phyloP scores from a whole-genome alignment of 2,329 filamentous ascomycete genomes.

The Fusarium guadeloupense region DNA sequence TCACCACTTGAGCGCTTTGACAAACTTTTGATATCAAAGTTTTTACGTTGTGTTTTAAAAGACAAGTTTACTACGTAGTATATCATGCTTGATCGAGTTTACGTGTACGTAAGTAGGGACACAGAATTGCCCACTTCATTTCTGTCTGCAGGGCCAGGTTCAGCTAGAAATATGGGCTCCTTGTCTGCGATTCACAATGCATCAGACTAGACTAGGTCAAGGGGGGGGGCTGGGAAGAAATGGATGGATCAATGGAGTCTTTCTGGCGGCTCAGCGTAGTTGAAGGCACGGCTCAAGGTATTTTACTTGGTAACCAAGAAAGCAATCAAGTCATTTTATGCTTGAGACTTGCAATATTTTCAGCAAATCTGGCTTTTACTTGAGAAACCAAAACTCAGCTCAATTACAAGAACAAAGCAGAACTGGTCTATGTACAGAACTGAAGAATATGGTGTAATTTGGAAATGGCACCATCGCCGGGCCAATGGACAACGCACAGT shows the following conservation, averaged over 20 bases:
- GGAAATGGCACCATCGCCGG: slow-evolving; percentile 36
- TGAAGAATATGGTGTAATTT: no score
- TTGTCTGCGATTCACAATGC: slow-evolving; percentile 34
- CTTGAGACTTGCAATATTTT: no score
- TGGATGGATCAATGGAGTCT: slow-evolving; percentile 25
- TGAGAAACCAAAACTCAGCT: background rate
- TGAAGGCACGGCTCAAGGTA: background rate
- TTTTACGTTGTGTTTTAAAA: no score
- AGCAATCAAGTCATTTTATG: no score
- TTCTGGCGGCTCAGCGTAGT: slow-evolving; percentile 28
- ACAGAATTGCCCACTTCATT: background rate
- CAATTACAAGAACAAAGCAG: slow-evolving; percentile 1
- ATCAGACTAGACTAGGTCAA: slow-evolving; percentile 11
- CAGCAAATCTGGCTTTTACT: no score
- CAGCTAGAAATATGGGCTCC: slow-evolving; percentile 1
- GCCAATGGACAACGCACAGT: slow-evolving; percentile 37
- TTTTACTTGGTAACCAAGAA: background rate
- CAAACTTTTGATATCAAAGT: no score
- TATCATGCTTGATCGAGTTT: background rate
- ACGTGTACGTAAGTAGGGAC: background rate
- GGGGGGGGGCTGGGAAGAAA: slow-evolving; percentile 18
- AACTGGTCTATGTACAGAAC: no score
- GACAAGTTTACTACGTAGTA: background rate
- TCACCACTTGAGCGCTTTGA: slow-evolving; percentile 22
- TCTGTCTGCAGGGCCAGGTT: slow-evolving; percentile 1